Percentiles rank a stretch among this genome's conserved stretches.
Evolutionary conservation across 306 rosid genomes (phyloP).

Genomic region (Bauhinia variegata): DNA sequence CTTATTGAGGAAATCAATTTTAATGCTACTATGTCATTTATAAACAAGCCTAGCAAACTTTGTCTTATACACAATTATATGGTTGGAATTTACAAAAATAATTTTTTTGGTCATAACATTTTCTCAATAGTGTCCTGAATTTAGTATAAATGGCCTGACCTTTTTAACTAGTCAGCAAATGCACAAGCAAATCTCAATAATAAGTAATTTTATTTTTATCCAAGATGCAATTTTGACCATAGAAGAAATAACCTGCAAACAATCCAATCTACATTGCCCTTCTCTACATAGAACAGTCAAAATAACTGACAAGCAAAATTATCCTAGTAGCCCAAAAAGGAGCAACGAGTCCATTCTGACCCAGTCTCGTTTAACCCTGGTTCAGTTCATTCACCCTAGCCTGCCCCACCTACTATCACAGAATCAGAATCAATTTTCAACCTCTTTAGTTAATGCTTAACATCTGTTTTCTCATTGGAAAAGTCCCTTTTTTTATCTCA

Average conservation of each 20-base stretch:
- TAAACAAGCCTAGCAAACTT: too few species aligned
- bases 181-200: too few species aligned
- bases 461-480: conserved; percentile 13
- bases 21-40: too few species aligned
- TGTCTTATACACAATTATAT: too few species aligned
- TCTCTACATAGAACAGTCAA: not conserved
- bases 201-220: too few species aligned
- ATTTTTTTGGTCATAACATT: too few species aligned
- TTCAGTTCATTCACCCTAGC: not conserved
- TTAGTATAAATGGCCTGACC: too few species aligned
- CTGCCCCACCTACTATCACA: conserved; percentile 18
- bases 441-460: conserved; percentile 17
- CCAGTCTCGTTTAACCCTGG: not conserved
- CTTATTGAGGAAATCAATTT: too few species aligned
- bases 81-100: too few species aligned
- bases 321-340: not conserved
- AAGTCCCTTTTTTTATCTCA: conserved; percentile 3
- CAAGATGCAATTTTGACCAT: conserved; percentile 22
- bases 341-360: conserved; percentile 17
- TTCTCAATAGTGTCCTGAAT: too few species aligned
- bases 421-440: not conserved
- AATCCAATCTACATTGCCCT: not conserved
- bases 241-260: conserved; percentile 46
- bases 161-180: too few species aligned
- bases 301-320: not conserved